These are phyloP conservation scores for Ustilago crameri DNA, from an alignment of 1,284 basidiomycete species.

Conservation along the genomic window DNA sequence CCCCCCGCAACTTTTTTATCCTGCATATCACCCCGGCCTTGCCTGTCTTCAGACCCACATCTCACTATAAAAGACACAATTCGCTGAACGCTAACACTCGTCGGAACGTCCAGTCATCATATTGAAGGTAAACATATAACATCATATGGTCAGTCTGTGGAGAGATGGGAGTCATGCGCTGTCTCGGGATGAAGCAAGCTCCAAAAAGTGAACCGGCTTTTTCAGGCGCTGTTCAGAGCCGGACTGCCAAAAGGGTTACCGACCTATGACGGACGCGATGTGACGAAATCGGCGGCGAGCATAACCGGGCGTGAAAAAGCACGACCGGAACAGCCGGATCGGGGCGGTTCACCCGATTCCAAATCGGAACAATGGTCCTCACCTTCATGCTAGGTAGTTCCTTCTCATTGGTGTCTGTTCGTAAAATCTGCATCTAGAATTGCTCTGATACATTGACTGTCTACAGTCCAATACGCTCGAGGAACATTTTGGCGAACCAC, in stretches of 20 bases:
- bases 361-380: neutral
- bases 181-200: too few species aligned
- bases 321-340: constrained; percentile 1
- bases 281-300: constrained; percentile 12
- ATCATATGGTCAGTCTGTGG: too few species aligned
- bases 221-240: constrained; percentile 30
- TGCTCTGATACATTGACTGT: neutral
- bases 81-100: too few species aligned
- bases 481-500: constrained; percentile 56
- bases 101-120: too few species aligned
- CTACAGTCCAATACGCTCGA: constrained; percentile 42
- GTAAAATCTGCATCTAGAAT: too few species aligned
- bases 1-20: too few species aligned
- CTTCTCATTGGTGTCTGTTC: too few species aligned
- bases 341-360: constrained; percentile 1
- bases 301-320: constrained; percentile 18
- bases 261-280: constrained; percentile 11
- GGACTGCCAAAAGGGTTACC: constrained; percentile 1
- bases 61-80: too few species aligned
- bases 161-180: too few species aligned
- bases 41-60: too few species aligned
- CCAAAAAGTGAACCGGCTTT: constrained; percentile 25
- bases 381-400: neutral
- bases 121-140: too few species aligned
- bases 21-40: too few species aligned